Base-by-base conservation (phyloP, 768 basidiomycete genomes). In the button mushroom (Agaricus bisporus) region DNA sequence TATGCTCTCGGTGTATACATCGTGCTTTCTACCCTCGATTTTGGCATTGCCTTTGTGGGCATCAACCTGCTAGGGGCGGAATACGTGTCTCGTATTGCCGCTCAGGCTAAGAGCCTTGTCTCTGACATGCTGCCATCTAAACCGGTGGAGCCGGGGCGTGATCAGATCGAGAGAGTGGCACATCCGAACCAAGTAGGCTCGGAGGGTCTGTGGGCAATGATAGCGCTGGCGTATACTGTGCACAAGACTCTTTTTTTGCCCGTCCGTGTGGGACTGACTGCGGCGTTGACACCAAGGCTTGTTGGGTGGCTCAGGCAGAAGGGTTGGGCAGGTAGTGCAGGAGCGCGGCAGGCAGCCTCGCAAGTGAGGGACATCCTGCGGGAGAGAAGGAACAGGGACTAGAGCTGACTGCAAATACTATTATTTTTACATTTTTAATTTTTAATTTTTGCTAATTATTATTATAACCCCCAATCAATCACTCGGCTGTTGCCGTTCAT, bases 221-320 rank as follows among this genome's bases (percentile, higher is more conserved):
- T 97, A 25, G 81, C 91, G 0, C 73, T 98, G 61, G 95, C 97
- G 3, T 99, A 95, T 69, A 87, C 89, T 17, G 82, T 99, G 49
- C 97, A 99, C 80, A 99, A 99, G 73, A 95, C 91, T 0, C 63
- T 92, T 1, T 89, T 98, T 64, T 66, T 98, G 18, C 97, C 97
- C 8, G 68, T 99, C 20, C 76, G 97, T 38, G 81, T 97, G 0
- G 97, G 93, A 0, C 69, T 95, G 57, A 98, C 95, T 0, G 92
- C 90, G 1, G 85, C 83, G 1, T 70, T 90, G 48, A 95, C 94
- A 0, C 94, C 94, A 0, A 78, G 77, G 58, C 67, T 98, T n/a
- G 94, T 97, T 4, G 76, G 78, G 17, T 95, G 91, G 90, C 70
- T 98, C 49, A 74, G 81, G n/a, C 70, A 68, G 35, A 72, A 85